Percentiles rank a stretch among this genome's conserved stretches.
Conservation (phyloP, 140 eudicot genomes). For the Stevia rebaudiana region DNA sequence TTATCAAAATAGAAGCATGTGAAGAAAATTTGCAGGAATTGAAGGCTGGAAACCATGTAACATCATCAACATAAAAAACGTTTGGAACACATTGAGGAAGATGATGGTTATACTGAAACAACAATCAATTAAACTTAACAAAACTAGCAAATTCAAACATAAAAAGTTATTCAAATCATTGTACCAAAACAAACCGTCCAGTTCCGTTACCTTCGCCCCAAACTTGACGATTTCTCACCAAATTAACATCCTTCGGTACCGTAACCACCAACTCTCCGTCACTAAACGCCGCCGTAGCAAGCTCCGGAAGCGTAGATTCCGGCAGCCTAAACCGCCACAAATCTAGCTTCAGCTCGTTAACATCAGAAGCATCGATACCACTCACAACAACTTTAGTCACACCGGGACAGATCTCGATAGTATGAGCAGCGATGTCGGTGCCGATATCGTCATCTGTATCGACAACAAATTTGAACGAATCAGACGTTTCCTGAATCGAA, state of each 20-base stretch:
- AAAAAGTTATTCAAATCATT: constrained; percentile 29
- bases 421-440: constrained; percentile 48
- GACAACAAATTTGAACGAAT: constrained; percentile 49
- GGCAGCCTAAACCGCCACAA: constrained; percentile 88
- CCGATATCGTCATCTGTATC: constrained; percentile 44
- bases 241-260: constrained; percentile 64
- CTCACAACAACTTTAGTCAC: constrained; percentile 70
- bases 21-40: background rate
- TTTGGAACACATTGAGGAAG: constrained; percentile 11
- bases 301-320: constrained; percentile 60
- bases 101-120: constrained; percentile 14
- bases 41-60: constrained; percentile 1
- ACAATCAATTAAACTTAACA: constrained; percentile 15
- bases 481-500: constrained; percentile 53
- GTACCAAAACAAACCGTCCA: constrained; percentile 69
- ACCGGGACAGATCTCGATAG: constrained; percentile 75
- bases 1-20: background rate
- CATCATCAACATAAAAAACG: constrained; percentile 22
- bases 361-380: constrained; percentile 12
- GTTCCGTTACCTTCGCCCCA: constrained; percentile 41
- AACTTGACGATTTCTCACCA: constrained; percentile 28
- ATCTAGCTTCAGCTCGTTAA: constrained; percentile 52
- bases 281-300: constrained; percentile 55
- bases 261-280: constrained; percentile 83
- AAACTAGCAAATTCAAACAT: constrained; percentile 14